Evolutionary conservation across 768 basidiomycete species (phyloP).

Genomic region (Termitomyces sp.): DNA sequence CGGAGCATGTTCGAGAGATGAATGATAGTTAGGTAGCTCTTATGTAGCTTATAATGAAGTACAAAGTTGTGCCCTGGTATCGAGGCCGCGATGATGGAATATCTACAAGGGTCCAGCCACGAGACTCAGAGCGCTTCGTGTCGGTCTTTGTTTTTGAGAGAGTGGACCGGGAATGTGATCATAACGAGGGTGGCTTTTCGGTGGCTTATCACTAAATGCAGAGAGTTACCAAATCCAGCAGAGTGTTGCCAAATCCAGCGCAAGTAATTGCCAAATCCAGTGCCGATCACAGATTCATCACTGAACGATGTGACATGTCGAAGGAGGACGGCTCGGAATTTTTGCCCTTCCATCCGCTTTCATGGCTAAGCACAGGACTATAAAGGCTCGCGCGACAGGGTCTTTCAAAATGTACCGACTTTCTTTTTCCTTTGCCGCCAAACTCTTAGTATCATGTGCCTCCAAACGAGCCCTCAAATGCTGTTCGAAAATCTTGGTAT

Average conservation of each 20-base stretch:
- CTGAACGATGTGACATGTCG: conserved; percentile 17
- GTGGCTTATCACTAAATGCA: background rate
- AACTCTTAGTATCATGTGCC: conserved; percentile 6
- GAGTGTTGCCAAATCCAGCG: conserved; percentile 6
- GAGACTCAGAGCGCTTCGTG: conserved; percentile 1
- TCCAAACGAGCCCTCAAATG: conserved; percentile 9
- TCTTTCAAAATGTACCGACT: background rate
- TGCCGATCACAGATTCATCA: conserved; percentile 12
- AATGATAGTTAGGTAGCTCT: conserved; percentile 2
- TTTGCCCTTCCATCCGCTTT: conserved; percentile 14
- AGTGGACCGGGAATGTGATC: conserved; percentile 17
- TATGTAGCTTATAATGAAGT: background rate
- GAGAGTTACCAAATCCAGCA: conserved; percentile 3
- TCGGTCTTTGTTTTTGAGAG: conserved; percentile 5
- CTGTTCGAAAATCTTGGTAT: conserved; percentile 2
- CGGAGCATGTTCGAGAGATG: conserved; percentile 9
- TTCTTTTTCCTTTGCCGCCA: background rate
- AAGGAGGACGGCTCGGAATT: conserved; percentile 13
- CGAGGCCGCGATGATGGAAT: background rate
- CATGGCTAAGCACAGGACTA: conserved; percentile 14
- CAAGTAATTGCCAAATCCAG: conserved; percentile 4
- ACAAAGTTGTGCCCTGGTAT: background rate
- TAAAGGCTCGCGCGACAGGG: conserved; percentile 10
- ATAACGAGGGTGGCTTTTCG: conserved; percentile 18
- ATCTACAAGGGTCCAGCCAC: background rate